These are phyloP conservation scores for Cercospora sojina DNA, from an alignment of 2,329 filamentous ascomycete genomes.

Conservation along the genomic window DNA sequence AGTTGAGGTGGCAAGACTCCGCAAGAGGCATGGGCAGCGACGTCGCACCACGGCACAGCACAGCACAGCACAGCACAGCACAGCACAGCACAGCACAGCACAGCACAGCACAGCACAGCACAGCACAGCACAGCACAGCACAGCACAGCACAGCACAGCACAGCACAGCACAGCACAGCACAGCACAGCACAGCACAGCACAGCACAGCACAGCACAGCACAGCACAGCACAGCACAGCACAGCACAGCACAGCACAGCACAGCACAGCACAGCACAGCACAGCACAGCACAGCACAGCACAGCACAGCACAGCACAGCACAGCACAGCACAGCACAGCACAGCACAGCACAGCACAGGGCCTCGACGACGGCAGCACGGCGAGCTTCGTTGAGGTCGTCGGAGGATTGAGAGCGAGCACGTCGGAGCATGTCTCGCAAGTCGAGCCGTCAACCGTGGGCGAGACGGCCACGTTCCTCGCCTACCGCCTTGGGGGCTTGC, in stretches of 20 bases:
- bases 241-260: background rate
- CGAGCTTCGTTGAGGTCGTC: background rate
- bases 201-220: background rate
- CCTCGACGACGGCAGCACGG: background rate
- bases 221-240: background rate
- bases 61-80: background rate
- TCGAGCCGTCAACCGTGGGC: background rate
- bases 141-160: background rate
- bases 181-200: background rate
- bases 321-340: background rate
- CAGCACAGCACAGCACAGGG: background rate
- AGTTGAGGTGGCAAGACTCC: conserved; percentile 20
- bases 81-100: background rate
- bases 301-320: background rate
- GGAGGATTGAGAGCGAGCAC: background rate
- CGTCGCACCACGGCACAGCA: background rate
- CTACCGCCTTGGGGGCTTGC: background rate
- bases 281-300: background rate
- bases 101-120: background rate
- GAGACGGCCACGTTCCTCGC: background rate
- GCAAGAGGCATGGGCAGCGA: background rate
- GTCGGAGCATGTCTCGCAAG: background rate
- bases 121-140: background rate
- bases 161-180: background rate
- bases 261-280: background rate